Evolutionary conservation across 108 stramenopile genomes (phyloP).

Genomic region (Mediolabrus comicus): DNA sequence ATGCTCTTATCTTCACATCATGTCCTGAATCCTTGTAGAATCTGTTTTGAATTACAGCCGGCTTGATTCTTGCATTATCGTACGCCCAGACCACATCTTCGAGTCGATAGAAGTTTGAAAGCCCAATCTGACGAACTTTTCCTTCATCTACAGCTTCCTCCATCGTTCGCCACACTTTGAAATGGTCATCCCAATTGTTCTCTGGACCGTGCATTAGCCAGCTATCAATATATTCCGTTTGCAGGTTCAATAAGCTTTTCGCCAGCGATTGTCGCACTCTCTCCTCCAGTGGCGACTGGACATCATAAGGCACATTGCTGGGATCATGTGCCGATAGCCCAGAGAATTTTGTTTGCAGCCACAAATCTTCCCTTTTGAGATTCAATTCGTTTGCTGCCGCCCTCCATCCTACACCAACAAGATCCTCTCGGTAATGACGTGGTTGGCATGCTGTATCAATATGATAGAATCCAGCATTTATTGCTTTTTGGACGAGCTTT

Average conservation of each 20-base stretch:
- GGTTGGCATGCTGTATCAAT: constrained; percentile 71
- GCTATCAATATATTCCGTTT: constrained; percentile 84
- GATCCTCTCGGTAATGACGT: constrained; percentile 57
- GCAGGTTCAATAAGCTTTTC: constrained; percentile 70
- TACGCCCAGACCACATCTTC: constrained; percentile 47
- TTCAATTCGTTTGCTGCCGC: constrained; percentile 28
- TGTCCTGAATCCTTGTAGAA: constrained; percentile 59
- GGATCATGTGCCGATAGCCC: constrained; percentile 54
- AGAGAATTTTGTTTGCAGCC: constrained; percentile 63
- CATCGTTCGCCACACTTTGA: constrained; percentile 39
- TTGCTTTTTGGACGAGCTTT: constrained; percentile 44
- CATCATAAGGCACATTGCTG: constrained; percentile 74
- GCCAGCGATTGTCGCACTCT: constrained; percentile 65
- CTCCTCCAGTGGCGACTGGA: constrained; percentile 47
- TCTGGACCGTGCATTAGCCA: constrained; percentile 71
- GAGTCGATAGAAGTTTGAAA: constrained; percentile 57
- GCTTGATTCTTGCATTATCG: constrained; percentile 50
- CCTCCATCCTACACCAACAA: constrained; percentile 50
- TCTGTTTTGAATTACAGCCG: constrained; percentile 57
- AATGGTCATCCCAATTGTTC: constrained; percentile 36
- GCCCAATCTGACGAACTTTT: constrained; percentile 40
- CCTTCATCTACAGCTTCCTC: constrained; percentile 48
- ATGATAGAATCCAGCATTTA: constrained; percentile 51
- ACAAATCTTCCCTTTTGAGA: constrained; percentile 46
- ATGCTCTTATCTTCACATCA: constrained; percentile 50